A percentile compares a stretch with the other conserved stretches of the same genome.
Evolutionary conservation across 257 asterid genomes (phyloP).

Genomic region (Mentha longifolia): DNA sequence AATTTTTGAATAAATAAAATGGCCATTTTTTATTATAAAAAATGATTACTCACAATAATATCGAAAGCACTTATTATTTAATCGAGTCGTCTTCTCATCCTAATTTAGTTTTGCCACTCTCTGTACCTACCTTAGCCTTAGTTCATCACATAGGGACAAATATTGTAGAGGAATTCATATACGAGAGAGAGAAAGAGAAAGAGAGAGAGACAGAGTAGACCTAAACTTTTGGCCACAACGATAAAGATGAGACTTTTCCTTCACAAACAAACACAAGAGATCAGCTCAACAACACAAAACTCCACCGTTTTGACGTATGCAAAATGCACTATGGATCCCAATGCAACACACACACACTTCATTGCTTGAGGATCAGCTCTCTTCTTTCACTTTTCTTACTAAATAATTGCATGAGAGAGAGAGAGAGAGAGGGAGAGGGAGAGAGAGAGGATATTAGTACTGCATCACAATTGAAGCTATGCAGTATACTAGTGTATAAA

Average conservation of each 20-base stretch:
- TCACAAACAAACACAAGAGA: constrained; percentile 4
- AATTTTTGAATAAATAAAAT: no score
- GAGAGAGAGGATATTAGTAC: no score
- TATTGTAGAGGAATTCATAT: neutral
- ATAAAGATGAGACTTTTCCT: neutral
- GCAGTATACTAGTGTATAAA: neutral
- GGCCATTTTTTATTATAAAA: neutral
- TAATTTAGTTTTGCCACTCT: neutral
- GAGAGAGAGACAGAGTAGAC: neutral
- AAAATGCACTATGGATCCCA: neutral
- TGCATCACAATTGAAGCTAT: no score
- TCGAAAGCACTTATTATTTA: no score
- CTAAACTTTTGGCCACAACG: neutral
- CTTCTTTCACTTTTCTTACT: neutral
- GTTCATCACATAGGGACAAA: neutral
- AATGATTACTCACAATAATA: neutral
- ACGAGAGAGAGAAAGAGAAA: no score
- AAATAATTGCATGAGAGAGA: neutral
- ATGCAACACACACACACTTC: neutral
- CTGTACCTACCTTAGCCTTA: neutral
- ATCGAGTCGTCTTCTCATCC: neutral
- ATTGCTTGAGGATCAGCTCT: neutral
- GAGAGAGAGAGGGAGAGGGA: neutral
- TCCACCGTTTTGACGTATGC: constrained; percentile 23
- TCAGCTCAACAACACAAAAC: no score